Conservation (phyloP, 192 early-diverging fungal species). For the Geranomyces variabilis region DNA sequence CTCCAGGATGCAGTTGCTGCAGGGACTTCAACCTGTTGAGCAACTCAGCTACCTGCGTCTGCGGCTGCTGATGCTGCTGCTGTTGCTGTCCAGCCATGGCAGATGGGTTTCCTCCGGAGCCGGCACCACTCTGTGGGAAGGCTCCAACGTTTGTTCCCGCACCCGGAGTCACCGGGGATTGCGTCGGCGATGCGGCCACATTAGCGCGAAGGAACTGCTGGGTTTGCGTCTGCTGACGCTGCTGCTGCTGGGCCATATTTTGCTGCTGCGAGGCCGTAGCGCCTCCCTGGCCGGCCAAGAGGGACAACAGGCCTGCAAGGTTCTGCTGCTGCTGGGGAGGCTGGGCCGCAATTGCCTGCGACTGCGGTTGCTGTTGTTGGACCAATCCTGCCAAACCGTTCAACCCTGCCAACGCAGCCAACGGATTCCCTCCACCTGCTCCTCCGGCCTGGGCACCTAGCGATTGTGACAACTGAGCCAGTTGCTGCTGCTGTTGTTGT, state of each 20-base stretch:
- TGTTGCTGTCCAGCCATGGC: constrained; percentile 21
- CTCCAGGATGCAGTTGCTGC: constrained; percentile 20
- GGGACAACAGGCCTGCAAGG: constrained; percentile 14
- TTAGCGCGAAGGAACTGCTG: neutral
- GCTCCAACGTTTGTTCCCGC: neutral
- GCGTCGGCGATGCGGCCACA: neutral
- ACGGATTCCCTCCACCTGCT: neutral
- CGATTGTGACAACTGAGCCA: constrained; percentile 26
- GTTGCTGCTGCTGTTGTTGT: constrained; percentile 37
- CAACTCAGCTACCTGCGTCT: constrained; percentile 16
- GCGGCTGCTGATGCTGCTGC: constrained; percentile 30
- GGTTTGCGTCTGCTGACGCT: neutral
- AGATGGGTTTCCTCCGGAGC: constrained; percentile 1
- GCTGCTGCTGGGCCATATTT: constrained; percentile 1
- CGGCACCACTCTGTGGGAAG: neutral
- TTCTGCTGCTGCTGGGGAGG: constrained; percentile 34
- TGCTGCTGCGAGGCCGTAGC: constrained; percentile 21
- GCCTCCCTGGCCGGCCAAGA: constrained; percentile 14
- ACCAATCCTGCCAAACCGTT: constrained; percentile 21
- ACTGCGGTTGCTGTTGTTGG: constrained; percentile 32
- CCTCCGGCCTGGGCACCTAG: too few species aligned
- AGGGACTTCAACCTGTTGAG: constrained; percentile 16
- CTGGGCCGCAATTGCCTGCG: constrained; percentile 4
- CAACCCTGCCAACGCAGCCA: neutral
- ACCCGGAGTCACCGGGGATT: neutral